phyloP scores from a whole-genome alignment of 208 protist genomes.

The Crithidia bombi region DNA sequence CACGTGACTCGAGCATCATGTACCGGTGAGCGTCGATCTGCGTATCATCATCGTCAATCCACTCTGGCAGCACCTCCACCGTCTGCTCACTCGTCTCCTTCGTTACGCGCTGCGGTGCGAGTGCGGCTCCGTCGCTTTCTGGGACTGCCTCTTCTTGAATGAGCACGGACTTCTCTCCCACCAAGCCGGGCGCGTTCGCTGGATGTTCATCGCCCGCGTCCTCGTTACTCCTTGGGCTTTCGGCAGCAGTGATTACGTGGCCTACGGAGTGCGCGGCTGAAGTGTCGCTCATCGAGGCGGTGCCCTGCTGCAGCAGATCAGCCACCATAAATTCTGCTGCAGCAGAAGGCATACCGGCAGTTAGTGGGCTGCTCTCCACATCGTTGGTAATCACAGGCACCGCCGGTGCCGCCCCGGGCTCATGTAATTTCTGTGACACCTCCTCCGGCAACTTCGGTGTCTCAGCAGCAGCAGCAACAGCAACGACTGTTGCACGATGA shows the following conservation, averaged over 20 bases:
- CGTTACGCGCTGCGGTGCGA: background rate
- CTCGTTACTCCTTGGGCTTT: background rate
- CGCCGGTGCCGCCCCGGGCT: background rate
- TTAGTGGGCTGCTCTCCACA: background rate
- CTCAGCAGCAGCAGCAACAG: background rate
- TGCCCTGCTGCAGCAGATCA: background rate
- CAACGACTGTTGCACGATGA: too few relatives aligned
- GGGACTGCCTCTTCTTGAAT: background rate
- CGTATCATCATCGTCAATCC: background rate
- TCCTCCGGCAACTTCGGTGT: too few relatives aligned
- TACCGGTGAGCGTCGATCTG: constrained; percentile 3
- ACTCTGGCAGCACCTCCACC: background rate
- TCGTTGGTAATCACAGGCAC: background rate
- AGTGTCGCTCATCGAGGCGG: background rate
- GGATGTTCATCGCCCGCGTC: background rate
- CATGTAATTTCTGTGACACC: too few relatives aligned
- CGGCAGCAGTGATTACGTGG: constrained; percentile 1
- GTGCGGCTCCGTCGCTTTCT: background rate
- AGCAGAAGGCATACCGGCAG: background rate
- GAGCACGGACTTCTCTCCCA: background rate
- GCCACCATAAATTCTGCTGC: background rate
- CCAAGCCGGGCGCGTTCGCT: background rate
- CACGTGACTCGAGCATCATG: constrained; percentile 8
- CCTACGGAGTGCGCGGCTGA: background rate
- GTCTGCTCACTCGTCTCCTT: background rate